Percentiles rank a stretch among this genome's conserved stretches.
Conservation (phyloP, 73 alveolate species). For the Paramecium tetraurelia region DNA sequence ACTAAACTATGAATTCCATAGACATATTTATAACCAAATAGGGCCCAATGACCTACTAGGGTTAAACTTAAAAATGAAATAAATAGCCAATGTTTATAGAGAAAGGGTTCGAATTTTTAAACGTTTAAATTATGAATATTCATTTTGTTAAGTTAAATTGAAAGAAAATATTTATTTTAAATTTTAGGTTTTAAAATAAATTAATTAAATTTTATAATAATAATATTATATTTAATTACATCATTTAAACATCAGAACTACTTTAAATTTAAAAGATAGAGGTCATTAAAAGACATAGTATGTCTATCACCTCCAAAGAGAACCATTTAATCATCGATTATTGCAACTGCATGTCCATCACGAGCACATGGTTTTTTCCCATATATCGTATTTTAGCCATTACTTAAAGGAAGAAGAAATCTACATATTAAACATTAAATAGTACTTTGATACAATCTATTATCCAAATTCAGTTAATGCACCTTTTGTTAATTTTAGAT, state of each 20-base stretch:
- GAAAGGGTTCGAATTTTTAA: too few relatives aligned
- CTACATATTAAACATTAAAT: background rate
- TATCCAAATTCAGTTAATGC: constrained; percentile 46
- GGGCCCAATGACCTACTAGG: too few relatives aligned
- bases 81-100: too few relatives aligned
- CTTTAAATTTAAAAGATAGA: constrained; percentile 33
- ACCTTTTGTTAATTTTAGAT: background rate
- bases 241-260: background rate
- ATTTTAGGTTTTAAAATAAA: background rate
- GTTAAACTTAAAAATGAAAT: too few relatives aligned
- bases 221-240: too few relatives aligned
- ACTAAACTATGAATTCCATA: too few relatives aligned
- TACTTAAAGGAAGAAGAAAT: background rate
- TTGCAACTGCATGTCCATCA: constrained; percentile 73
- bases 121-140: background rate
- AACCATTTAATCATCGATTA: constrained; percentile 68
- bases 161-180: background rate
- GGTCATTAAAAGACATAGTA: constrained; percentile 81
- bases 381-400: background rate
- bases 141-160: too few relatives aligned
- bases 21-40: too few relatives aligned
- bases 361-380: constrained; percentile 63
- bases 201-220: too few relatives aligned
- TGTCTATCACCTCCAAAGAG: constrained; percentile 92
- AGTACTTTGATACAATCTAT: background rate